A percentile compares a stretch with the other conserved stretches of the same genome.
phyloP scores from a whole-genome alignment of 768 basidiomycete species.

The Suillus spraguei region DNA sequence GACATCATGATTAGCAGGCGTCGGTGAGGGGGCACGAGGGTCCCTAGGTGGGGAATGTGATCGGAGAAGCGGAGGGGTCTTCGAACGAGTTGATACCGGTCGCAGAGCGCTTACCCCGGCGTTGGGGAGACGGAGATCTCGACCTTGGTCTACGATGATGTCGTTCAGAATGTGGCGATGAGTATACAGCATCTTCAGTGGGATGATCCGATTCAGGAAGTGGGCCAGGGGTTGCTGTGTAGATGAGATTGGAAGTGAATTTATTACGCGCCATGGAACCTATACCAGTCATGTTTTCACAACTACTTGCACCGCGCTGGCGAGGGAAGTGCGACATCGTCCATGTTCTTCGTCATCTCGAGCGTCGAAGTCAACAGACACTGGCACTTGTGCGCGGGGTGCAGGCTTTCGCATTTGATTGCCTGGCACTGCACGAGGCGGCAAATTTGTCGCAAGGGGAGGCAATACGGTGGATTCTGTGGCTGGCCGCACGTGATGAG shows the following conservation, averaged over 20 bases:
- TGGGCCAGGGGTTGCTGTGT: slow-evolving; percentile 17
- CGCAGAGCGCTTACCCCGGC: slow-evolving; percentile 30
- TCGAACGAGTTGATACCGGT: slow-evolving; percentile 39
- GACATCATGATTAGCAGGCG: slow-evolving; percentile 21
- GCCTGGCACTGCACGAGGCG: slow-evolving; percentile 33
- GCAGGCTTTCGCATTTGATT: slow-evolving; percentile 60
- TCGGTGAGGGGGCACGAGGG: slow-evolving; percentile 25
- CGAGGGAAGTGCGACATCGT: slow-evolving; percentile 45
- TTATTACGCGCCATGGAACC: slow-evolving; percentile 41
- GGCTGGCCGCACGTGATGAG: slow-evolving; percentile 37
- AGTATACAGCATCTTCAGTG: slow-evolving; percentile 21
- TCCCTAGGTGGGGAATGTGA: slow-evolving; percentile 30
- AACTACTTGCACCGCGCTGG: slow-evolving; percentile 54
- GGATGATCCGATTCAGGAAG: slow-evolving; percentile 15
- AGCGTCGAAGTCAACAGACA: slow-evolving; percentile 51
- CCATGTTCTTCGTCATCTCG: slow-evolving; percentile 35
- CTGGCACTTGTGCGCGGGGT: slow-evolving; percentile 63
- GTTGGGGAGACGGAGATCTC: slow-evolving; percentile 29
- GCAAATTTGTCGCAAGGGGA: slow-evolving; percentile 19
- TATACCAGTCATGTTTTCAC: slow-evolving; percentile 69
- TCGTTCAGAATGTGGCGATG: slow-evolving; percentile 19
- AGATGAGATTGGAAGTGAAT: slow-evolving; percentile 25
- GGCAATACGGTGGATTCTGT: slow-evolving; percentile 34
- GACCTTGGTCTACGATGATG: slow-evolving; percentile 17
- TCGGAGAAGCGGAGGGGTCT: slow-evolving; percentile 42